Evolutionary conservation across 106 monocot genomes (phyloP), one percentile per base, ranked within the genome.

Genomic region (Platanthera guangdongensis): DNA sequence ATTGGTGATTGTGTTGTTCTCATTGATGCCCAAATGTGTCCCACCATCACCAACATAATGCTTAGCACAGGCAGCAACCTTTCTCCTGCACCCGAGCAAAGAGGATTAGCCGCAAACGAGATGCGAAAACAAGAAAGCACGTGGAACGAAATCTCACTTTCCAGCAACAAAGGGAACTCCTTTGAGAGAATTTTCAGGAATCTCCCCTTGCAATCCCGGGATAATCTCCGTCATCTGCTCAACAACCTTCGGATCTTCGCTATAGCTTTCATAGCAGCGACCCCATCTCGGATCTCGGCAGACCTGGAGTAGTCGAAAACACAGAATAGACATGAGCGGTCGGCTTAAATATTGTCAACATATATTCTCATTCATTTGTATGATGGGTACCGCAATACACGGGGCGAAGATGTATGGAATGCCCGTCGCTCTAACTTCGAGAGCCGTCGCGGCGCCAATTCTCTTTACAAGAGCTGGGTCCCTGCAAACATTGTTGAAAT

Each of bases 21-120:
- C 88, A 74, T 88, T 88, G 57, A 91, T 86, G 54, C 90, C 90
- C 11, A 76, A 19, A 8, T 76, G 54, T 14, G 90, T 91, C 10
- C 88, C 90, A 9, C 90, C 90, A 78, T 91, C 90, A 52, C 90
- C 90, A 18, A 91, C 88, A 59, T 79, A 91, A 62, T 91, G 90
- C 83, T 91, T 91, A 8, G 88, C 90, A 51, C 90, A 91, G 18
- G 88, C 88, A 22, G 84, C 88, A 71, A 91, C 86, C 22, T 88
- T 85, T 47, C 25, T 84, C 75, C 84, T 90, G 75, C 51, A n/a
- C 13, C n/a, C 15, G 4, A 74, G 4, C 7, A 51, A 65, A 65
- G n/a, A 13, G 54, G 13, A 1, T 30, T 4, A 45, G 11, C 25
- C 18, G n/a, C 1, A 64, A 64, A 30, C 16, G 9, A 13, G 32